A percentile compares a stretch with the other conserved stretches of the same genome.
Evolutionary conservation across 2,329 filamentous ascomycete genomes (phyloP).

Genomic region (Fusarium virguliforme): DNA sequence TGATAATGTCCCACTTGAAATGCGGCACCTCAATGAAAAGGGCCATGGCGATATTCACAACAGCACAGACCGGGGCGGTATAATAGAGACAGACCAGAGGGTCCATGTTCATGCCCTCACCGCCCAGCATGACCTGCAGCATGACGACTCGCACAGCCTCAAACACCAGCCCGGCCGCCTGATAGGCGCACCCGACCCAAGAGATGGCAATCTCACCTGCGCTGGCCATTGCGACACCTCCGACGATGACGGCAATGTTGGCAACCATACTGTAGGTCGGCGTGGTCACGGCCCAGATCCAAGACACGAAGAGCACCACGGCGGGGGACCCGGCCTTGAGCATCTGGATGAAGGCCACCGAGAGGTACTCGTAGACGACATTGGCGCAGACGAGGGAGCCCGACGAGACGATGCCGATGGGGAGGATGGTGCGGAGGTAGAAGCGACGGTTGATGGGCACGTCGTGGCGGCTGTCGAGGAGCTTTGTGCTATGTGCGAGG

Average conservation of each 20-base stretch:
- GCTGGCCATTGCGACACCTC: conserved; percentile 12
- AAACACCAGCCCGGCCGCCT: conserved; percentile 22
- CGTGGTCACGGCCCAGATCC: conserved; percentile 18
- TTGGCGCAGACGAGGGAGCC: conserved; percentile 28
- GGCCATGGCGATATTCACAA: conserved; percentile 17
- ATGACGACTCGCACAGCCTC: conserved; percentile 36
- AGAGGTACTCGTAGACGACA: conserved; percentile 27
- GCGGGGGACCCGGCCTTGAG: conserved; percentile 27
- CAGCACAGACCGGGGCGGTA: conserved; percentile 28
- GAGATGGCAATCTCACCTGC: conserved; percentile 26
- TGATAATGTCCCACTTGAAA: conserved; percentile 10
- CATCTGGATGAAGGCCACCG: conserved; percentile 30
- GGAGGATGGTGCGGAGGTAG: conserved; percentile 11
- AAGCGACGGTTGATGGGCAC: conserved; percentile 32
- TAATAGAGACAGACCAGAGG: conserved; percentile 39
- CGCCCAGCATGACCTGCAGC: conserved; percentile 39
- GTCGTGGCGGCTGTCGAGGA: conserved; percentile 35
- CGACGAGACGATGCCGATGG: conserved; percentile 23
- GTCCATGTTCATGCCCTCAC: conserved; percentile 38
- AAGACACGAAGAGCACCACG: conserved; percentile 16
- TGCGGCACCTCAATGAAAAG: conserved; percentile 15
- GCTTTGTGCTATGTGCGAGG: conserved; percentile 34
- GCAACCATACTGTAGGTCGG: conserved; percentile 13
- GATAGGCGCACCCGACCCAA: conserved; percentile 12
- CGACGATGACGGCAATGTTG: conserved; percentile 20